These are phyloP conservation scores for Quercus tomentella DNA, from an alignment of 331 rosid species.

Conservation along the genomic window DNA sequence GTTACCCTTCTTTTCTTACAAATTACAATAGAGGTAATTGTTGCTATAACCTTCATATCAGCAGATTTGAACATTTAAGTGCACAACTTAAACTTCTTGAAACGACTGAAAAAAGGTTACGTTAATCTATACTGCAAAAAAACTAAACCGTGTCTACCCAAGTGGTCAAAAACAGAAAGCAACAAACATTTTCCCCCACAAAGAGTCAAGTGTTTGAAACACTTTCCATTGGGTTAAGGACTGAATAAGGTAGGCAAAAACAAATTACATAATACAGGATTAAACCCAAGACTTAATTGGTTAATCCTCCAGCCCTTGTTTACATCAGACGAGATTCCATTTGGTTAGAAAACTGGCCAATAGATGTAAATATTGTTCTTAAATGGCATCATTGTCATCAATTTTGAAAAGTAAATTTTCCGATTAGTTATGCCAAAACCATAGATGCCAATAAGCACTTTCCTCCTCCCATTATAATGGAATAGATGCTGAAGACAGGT, in stretches of 20 bases:
- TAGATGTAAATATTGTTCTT: background rate
- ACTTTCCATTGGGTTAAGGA: too few species aligned
- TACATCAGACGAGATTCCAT: background rate
- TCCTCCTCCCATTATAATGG: background rate
- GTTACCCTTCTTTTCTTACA: background rate
- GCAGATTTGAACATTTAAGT: background rate
- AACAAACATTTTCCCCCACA: background rate
- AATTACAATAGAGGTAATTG: background rate
- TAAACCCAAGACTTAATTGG: background rate
- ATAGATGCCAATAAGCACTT: background rate
- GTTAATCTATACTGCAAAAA: background rate
- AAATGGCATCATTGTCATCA: background rate
- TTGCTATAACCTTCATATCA: too few species aligned
- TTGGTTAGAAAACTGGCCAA: background rate
- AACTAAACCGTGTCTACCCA: background rate
- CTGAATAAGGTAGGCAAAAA: background rate
- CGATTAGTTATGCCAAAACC: too few species aligned
- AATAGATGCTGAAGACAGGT: too few species aligned
- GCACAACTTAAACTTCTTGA: background rate
- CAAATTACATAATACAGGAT: background rate
- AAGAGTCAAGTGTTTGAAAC: too few species aligned
- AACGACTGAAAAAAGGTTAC: background rate
- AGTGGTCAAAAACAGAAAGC: background rate
- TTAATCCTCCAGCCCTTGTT: background rate
- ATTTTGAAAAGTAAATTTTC: background rate